phyloP scores from a whole-genome alignment of 441 rosid genomes.

The Arabidopsis lyrata region DNA sequence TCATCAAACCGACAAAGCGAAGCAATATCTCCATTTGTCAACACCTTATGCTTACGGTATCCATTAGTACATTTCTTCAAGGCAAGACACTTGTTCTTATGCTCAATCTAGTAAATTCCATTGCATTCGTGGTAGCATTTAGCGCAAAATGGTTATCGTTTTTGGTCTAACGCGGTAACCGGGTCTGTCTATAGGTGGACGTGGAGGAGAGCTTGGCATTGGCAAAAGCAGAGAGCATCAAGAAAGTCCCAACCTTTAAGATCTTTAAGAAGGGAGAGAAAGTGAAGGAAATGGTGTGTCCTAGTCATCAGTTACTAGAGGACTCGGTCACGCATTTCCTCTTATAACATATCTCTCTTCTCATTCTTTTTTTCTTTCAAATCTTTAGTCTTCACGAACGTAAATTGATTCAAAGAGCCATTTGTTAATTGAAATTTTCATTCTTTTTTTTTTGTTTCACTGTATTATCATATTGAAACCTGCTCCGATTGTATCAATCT shows the following conservation, averaged over 20 bases:
- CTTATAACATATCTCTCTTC: constrained; percentile 42
- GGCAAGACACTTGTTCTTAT: constrained; percentile 45
- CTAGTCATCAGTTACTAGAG: constrained; percentile 56
- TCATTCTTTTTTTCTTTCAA: background rate
- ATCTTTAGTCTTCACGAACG: constrained; percentile 25
- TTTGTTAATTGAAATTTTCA: constrained; percentile 14
- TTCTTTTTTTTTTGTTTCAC: background rate
- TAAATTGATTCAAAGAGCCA: constrained; percentile 34
- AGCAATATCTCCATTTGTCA: constrained; percentile 61
- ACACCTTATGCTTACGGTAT: constrained; percentile 65
- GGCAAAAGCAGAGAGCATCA: constrained; percentile 52
- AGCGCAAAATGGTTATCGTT: background rate
- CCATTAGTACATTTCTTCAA: constrained; percentile 67
- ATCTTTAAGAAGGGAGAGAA: constrained; percentile 58
- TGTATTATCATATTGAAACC: background rate
- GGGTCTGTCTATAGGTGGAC: constrained; percentile 51
- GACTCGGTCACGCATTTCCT: constrained; percentile 51
- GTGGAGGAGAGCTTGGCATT: constrained; percentile 57
- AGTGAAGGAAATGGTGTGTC: constrained; percentile 63
- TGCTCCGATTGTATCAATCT: background rate
- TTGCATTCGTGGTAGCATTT: background rate
- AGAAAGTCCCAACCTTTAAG: constrained; percentile 60
- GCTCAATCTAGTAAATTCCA: constrained; percentile 3
- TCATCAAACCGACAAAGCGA: constrained; percentile 56
- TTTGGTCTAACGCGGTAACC: background rate